Evolutionary conservation across 225 moss, liverwort and hornwort species (phyloP), one percentile per base, ranked within the genome.

Genomic region (Marchantia polymorpha): DNA sequence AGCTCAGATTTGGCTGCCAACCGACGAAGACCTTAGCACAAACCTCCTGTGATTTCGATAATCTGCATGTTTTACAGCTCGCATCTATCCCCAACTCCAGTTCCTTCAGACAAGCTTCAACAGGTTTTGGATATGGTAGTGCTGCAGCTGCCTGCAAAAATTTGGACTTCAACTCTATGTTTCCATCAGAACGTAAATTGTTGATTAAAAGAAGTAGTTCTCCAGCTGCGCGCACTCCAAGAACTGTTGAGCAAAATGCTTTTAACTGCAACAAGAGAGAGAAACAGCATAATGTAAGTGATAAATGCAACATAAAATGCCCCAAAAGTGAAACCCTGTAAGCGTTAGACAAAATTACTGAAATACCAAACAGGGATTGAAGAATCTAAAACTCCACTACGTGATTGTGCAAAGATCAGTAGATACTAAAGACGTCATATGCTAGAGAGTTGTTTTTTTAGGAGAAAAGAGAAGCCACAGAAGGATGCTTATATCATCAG

Each of bases 151-250:
- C 50, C 55, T 77, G 82, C 53, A 89, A 73, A 56, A 89, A 61
- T 65, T 78, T 81, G 22, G 89, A 82, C 16, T 67, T 79, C 10
- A 79, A 79, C 0, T 48, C 78, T 58, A 72, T 82, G 39, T 59
- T 84, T 79, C 84, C 81, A 53, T 80, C 83, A 85, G 53, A 69
- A 54, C 73, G 82, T 69, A 77, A 76, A 73, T 78, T 83, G 79
- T 71, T 79, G 74, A 86, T 55, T 51, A 52, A 75, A 15, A 20
- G 54, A 48, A 96, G 88, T 59, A 93, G 76, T 71, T 91, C 90
- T 77, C 80, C 89, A 49, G 91, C 96, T 79, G 83, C 85, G 80
- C 90, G 87, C 81, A 96, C 77, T 19, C 93, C 96, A 84, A 82
- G 85, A 72, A 96, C 86, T 55, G 93, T 83, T 55, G 88, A 88